Percentiles rank a stretch among this genome's conserved stretches.
Conservation (phyloP, 371 early-diverging fungal species). For the Mortierella sp. region DNA sequence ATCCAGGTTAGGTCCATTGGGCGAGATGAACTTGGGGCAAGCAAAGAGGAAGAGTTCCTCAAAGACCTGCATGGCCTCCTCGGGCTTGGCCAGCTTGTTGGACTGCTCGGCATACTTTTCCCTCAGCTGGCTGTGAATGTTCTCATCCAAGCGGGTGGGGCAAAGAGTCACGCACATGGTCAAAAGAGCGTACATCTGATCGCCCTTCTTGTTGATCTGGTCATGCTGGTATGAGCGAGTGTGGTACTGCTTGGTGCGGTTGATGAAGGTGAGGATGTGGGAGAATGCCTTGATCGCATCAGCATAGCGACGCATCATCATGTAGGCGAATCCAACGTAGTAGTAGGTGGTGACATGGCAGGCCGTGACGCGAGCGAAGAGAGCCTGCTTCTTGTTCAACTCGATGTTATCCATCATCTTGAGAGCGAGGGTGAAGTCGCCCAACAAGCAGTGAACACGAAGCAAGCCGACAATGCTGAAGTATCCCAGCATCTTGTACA, state of each 20-base stretch:
- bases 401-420: conserved; percentile 96
- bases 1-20: conserved; percentile 81
- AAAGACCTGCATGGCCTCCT: conserved; percentile 81
- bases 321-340: conserved; percentile 95
- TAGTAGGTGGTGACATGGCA: conserved; percentile 97
- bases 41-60: conserved; percentile 93
- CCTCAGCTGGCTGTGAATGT: conserved; percentile 85
- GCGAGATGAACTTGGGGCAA: conserved; percentile 95
- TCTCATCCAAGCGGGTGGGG: conserved; percentile 94
- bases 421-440: conserved; percentile 93
- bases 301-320: conserved; percentile 97
- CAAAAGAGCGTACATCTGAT: conserved; percentile 94
- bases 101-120: conserved; percentile 95
- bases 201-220: conserved; percentile 90
- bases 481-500: conserved; percentile 97
- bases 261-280: conserved; percentile 89
- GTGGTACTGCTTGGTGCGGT: conserved; percentile 94
- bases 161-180: conserved; percentile 91
- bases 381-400: conserved; percentile 86
- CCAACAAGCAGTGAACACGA: conserved; percentile 94
- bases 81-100: conserved; percentile 78
- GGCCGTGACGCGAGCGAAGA: conserved; percentile 93
- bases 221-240: conserved; percentile 93
- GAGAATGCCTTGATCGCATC: conserved; percentile 95
- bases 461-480: conserved; percentile 93